Base-by-base conservation (phyloP, 169 alveolate species). In the Cystoisospora suis region DNA sequence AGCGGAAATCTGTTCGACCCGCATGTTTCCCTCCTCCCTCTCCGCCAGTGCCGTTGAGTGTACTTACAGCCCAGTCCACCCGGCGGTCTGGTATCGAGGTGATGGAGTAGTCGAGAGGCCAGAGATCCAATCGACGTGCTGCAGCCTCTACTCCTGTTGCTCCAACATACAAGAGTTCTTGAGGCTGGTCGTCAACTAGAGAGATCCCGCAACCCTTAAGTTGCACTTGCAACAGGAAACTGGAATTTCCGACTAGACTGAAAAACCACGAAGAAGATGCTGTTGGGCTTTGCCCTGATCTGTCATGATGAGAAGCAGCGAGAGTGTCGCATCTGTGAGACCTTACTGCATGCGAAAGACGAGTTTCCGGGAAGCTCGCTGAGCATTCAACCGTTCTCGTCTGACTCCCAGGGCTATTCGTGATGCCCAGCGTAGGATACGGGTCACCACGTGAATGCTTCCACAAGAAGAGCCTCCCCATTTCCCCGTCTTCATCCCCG, bases 131-230 rank as follows among this genome's bases (percentile, higher is more conserved):
- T 32, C 77, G 32, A 20, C 85, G 80, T 42, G 81, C 89, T 40
- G 46, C 89, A 17, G 45, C 70, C 5, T 69, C 69, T 9, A 89
- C 75, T 12, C 93, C 93, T 53, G 93, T 47, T 12, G 80, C 61
- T 44, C 87, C 88, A 34, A 65, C 27, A 42, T 61, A 89, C 45
- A 77, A 83, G 23, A 89, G 93, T 53, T 89, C 93, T 27, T 69
- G 93, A 7, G 93, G 93, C 23, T 75, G 47, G 53, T 80, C 69
- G 34, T 89, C 93, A 20, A 80, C 90, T 44, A 89, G 83, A 6
- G 93, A 89, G 6, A 89, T 32, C 27, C 93, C 93, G 15, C 81
- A 61, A n/a, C 93, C 93, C 44, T 61, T 36, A n/a, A n/a, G 42
- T 12, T 27, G 77, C 77, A 65, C 77, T 27, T 65, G 45, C 40